phyloP scores from a whole-genome alignment of 108 stramenopile species.

The Skeletonema costatum region DNA sequence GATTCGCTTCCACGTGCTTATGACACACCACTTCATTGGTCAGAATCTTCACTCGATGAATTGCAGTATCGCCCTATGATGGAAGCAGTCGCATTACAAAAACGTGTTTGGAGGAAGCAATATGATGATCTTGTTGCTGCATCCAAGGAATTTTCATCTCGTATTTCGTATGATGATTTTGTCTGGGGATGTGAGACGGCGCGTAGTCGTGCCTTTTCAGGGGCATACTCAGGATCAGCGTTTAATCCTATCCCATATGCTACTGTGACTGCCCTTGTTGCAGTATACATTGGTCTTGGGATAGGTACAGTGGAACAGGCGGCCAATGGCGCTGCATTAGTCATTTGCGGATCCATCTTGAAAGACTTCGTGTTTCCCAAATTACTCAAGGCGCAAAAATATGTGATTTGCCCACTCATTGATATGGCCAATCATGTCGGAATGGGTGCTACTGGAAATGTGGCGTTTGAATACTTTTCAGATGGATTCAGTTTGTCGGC shows the following conservation, averaged over 20 bases:
- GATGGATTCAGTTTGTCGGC: slow-evolving; percentile 80
- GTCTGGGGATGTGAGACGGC: slow-evolving; percentile 87
- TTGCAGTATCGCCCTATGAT: slow-evolving; percentile 73
- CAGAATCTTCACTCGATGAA: slow-evolving; percentile 44
- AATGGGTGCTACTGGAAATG: slow-evolving; percentile 59
- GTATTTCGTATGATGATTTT: slow-evolving; percentile 73
- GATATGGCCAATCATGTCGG: slow-evolving; percentile 90
- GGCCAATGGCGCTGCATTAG: slow-evolving; percentile 87
- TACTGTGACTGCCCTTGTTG: slow-evolving; percentile 69
- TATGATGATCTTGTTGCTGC: slow-evolving; percentile 37
- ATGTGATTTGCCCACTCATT: slow-evolving; percentile 89
- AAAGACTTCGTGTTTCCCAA: slow-evolving; percentile 87
- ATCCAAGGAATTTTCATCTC: slow-evolving; percentile 18
- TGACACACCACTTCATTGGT: slow-evolving; percentile 85
- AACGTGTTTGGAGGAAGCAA: slow-evolving; percentile 55
- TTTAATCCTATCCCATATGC: slow-evolving; percentile 82
- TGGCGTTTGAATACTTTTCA: slow-evolving; percentile 87
- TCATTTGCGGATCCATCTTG: slow-evolving; percentile 74
- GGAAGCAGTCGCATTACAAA: slow-evolving; percentile 68
- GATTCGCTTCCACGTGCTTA: slow-evolving; percentile 73
- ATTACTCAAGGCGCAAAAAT: slow-evolving; percentile 69
- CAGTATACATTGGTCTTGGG: slow-evolving; percentile 66
- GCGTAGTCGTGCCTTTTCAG: slow-evolving; percentile 84
- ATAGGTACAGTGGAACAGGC: slow-evolving; percentile 85
- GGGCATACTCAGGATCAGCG: slow-evolving; percentile 71